Evolutionary conservation across 257 asterid species (phyloP).

Genomic region (Paraleonurus japonicus): DNA sequence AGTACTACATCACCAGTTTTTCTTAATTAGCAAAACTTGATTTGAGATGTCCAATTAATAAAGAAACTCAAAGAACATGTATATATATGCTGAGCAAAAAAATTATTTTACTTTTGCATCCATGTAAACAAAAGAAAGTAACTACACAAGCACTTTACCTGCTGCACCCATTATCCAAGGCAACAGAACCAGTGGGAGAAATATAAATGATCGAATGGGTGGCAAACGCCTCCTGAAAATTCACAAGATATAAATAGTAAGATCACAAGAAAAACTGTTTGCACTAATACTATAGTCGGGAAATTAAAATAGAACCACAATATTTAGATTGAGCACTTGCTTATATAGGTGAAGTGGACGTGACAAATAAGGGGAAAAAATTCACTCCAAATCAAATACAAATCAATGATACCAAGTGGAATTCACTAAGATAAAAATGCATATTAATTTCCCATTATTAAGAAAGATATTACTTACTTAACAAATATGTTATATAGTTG

Average conservation of each 20-base stretch:
- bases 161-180: constrained; percentile 73
- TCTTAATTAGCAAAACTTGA: constrained; percentile 1
- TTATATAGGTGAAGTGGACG: neutral
- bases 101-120: too few relatives aligned
- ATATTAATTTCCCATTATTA: constrained; percentile 16
- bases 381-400: neutral
- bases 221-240: constrained; percentile 80
- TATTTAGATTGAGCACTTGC: neutral
- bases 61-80: too few relatives aligned
- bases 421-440: constrained; percentile 1
- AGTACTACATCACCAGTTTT: constrained; percentile 47
- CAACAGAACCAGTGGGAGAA: constrained; percentile 61
- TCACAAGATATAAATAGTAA: constrained; percentile 28
- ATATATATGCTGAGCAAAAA: too few relatives aligned
- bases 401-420: neutral
- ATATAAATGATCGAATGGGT: constrained; percentile 58
- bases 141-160: constrained; percentile 38
- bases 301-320: neutral
- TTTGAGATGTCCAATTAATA: neutral
- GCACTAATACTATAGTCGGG: constrained; percentile 9
- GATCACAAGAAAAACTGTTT: neutral
- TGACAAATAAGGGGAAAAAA: neutral
- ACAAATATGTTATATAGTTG: constrained; percentile 80
- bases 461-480: constrained; percentile 52
- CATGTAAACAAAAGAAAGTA: too few relatives aligned